Percentiles rank a stretch among this genome's conserved stretches.
Evolutionary conservation across 2,329 filamentous ascomycete genomes (phyloP).

Genomic region (Pseudovirgaria hyperparasitica): DNA sequence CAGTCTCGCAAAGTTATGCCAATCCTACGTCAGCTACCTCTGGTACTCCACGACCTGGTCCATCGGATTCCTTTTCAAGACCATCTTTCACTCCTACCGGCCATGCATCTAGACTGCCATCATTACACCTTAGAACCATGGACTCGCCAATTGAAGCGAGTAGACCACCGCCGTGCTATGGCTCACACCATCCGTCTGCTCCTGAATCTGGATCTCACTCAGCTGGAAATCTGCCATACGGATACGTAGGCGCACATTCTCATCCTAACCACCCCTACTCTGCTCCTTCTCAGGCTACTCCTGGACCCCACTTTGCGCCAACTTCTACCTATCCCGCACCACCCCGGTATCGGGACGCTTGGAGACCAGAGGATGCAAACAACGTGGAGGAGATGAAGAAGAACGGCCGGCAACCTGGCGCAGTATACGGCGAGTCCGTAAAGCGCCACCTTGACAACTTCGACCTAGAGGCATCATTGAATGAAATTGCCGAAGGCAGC

Average conservation of each 20-base stretch:
- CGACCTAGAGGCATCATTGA: conserved; percentile 42
- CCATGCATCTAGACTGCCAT: conserved; percentile 21
- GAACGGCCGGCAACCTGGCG: conserved; percentile 17
- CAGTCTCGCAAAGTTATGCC: conserved; percentile 21
- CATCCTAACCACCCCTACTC: conserved; percentile 28
- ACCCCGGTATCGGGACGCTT: conserved; percentile 20
- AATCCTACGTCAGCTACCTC: conserved; percentile 14
- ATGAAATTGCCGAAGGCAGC: conserved; percentile 35
- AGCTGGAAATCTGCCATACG: conserved; percentile 23
- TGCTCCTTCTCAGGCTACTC: conserved; percentile 20
- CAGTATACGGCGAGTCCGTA: conserved; percentile 35
- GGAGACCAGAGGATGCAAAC: conserved; percentile 24
- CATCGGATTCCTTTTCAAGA: conserved; percentile 16
- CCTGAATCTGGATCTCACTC: no score
- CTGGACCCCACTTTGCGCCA: conserved; percentile 28
- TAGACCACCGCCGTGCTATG: conserved; percentile 16
- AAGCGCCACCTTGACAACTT: conserved; percentile 52
- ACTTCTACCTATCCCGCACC: conserved; percentile 29
- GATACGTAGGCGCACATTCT: conserved; percentile 29
- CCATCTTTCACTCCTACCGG: conserved; percentile 16
- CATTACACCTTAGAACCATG: conserved; percentile 22
- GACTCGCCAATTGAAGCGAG: conserved; percentile 19
- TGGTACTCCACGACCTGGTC: conserved; percentile 16
- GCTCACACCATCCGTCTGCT: conserved; percentile 18
- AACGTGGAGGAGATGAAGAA: conserved; percentile 24